Evolutionary conservation across 1,284 basidiomycete genomes (phyloP).

Genomic region (Caloboletus inedulis): DNA sequence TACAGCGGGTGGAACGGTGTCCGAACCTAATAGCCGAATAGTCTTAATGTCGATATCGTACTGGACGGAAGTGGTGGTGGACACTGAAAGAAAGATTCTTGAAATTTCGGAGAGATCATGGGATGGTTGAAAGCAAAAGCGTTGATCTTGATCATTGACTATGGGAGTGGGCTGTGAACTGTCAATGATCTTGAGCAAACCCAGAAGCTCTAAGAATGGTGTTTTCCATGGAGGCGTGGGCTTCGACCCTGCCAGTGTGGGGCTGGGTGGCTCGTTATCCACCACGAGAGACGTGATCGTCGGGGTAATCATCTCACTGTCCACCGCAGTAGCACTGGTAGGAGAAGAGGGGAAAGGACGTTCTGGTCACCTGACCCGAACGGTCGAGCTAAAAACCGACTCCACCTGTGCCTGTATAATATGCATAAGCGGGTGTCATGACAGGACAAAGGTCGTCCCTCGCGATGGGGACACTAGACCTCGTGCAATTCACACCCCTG

Average conservation of each 20-base stretch:
- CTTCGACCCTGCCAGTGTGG: not conserved
- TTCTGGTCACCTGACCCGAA: slow-evolving; percentile 11
- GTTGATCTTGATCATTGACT: not conserved
- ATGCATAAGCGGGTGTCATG: not conserved
- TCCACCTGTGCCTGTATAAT: slow-evolving; percentile 2
- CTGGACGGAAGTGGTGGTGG: not conserved
- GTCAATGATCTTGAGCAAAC: slow-evolving; percentile 10
- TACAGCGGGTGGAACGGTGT: not conserved
- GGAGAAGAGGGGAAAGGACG: slow-evolving; percentile 5
- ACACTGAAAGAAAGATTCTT: slow-evolving; percentile 15
- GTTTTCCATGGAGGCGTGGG: slow-evolving; percentile 3
- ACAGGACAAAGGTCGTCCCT: not conserved
- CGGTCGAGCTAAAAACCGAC: not conserved
- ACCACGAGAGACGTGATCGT: slow-evolving; percentile 13
- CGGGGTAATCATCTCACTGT: not conserved
- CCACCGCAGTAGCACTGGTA: slow-evolving; percentile 14
- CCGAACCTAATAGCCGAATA: not conserved
- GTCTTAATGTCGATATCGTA: slow-evolving; percentile 17
- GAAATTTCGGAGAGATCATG: slow-evolving; percentile 19
- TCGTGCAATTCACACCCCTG: not conserved
- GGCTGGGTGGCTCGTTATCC: not conserved
- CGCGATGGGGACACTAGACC: not conserved
- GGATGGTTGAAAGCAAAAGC: slow-evolving; percentile 21
- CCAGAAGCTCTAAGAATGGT: slow-evolving; percentile 15
- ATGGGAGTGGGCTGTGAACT: not conserved